These are phyloP conservation scores for Spongospora subterranea DNA, from an alignment of 208 protist species.

Conservation along the genomic window DNA sequence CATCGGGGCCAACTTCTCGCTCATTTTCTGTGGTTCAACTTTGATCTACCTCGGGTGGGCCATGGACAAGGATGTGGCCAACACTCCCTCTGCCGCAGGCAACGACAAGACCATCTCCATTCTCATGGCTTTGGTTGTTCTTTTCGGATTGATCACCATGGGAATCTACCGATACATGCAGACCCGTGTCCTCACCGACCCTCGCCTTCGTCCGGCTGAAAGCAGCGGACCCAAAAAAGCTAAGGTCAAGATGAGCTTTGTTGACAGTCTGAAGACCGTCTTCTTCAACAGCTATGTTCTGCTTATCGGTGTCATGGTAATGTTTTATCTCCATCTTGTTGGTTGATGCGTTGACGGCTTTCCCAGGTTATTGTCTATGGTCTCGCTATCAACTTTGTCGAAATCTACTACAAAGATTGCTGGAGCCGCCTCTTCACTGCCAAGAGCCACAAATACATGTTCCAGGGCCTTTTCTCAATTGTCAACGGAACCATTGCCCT, in stretches of 20 bases:
- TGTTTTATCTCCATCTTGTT: too few species aligned
- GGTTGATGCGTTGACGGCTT: too few species aligned
- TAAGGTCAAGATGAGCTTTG: constrained; percentile 35
- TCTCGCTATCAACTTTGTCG: constrained; percentile 40
- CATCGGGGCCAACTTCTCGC: constrained; percentile 31
- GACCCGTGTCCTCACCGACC: neutral
- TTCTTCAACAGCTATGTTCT: neutral
- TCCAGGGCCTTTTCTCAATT: neutral
- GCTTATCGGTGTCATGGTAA: constrained; percentile 39
- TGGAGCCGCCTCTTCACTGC: neutral
- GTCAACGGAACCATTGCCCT: neutral
- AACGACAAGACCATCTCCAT: neutral
- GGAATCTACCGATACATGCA: constrained; percentile 37
- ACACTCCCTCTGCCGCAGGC: neutral
- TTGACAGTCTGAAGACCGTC: constrained; percentile 6
- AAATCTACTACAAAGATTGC: constrained; percentile 17
- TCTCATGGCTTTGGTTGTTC: neutral
- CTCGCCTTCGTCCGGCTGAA: neutral
- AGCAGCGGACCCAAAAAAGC: neutral
- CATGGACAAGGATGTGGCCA: neutral
- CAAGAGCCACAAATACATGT: neutral
- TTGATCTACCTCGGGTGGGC: neutral
- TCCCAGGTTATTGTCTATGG: constrained; percentile 31
- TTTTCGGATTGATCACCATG: constrained; percentile 8
- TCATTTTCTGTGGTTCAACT: neutral